Evolutionary conservation across 164 flowering plant species (phyloP).

Genomic region (Malania oleifera): DNA sequence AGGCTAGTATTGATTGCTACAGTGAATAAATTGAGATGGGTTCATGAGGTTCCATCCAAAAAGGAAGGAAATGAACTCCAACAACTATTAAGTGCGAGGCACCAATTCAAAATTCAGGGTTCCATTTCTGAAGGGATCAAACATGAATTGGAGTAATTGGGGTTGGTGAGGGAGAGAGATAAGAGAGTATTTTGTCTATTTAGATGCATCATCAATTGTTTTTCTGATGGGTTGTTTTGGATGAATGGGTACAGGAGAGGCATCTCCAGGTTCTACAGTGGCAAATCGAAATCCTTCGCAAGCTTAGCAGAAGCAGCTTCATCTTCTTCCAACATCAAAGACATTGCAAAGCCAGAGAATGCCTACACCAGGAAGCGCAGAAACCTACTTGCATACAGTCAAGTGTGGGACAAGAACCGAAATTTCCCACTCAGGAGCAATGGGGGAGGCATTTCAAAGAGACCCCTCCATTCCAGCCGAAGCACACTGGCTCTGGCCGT

Average conservation of each 20-base stretch:
- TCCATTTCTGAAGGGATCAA: too few species aligned
- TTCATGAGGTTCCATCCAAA: too few species aligned
- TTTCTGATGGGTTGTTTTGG: too few species aligned
- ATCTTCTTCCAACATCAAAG: conserved; percentile 39
- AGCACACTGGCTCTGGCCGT: conserved; percentile 59
- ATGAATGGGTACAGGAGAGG: conserved; percentile 57
- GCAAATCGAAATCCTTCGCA: conserved; percentile 82
- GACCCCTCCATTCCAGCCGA: conserved; percentile 37
- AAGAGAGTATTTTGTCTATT: too few species aligned
- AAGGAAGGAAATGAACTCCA: too few species aligned
- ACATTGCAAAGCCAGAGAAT: conserved; percentile 73
- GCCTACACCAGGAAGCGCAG: conserved; percentile 64
- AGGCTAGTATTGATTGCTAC: too few species aligned
- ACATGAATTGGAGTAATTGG: too few species aligned
- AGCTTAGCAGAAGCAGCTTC: conserved; percentile 48
- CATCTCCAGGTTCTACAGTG: conserved; percentile 71
- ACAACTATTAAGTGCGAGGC: too few species aligned
- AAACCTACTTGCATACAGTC: conserved; percentile 49
- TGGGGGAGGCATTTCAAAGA: conserved; percentile 67
- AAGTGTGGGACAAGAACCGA: conserved; percentile 36
- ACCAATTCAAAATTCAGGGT: too few species aligned
- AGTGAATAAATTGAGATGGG: too few species aligned
- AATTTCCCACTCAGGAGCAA: conserved; percentile 24
- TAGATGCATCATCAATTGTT: too few species aligned
- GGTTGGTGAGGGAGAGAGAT: too few species aligned